Evolutionary conservation across 306 rosid genomes (phyloP).

Genomic region (Urtica urens): DNA sequence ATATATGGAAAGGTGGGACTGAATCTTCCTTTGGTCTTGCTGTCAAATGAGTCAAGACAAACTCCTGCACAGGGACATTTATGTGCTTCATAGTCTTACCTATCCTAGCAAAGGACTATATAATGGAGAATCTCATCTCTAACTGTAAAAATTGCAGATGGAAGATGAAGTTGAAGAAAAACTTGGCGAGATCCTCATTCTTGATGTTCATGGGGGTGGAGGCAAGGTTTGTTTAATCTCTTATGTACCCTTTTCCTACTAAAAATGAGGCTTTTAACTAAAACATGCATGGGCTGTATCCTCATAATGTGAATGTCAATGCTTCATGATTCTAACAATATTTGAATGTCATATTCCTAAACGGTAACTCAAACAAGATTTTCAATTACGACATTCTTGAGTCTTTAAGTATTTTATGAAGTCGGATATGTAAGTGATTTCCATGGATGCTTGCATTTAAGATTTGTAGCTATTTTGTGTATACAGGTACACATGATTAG

Average conservation of each 20-base stretch:
- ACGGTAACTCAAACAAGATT: too few relatives aligned
- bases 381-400: too few relatives aligned
- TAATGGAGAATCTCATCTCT: constrained; percentile 7
- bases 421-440: too few relatives aligned
- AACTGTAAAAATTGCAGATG: constrained; percentile 32
- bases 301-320: too few relatives aligned
- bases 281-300: too few relatives aligned
- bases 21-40: constrained; percentile 5
- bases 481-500: constrained; percentile 59
- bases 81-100: constrained; percentile 8
- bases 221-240: constrained; percentile 59
- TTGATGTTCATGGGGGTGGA: constrained; percentile 77
- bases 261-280: background rate
- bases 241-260: background rate
- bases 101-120: constrained; percentile 5
- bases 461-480: constrained; percentile 7
- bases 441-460: too few relatives aligned
- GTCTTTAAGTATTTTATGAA: too few relatives aligned
- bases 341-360: too few relatives aligned
- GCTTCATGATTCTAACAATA: too few relatives aligned
- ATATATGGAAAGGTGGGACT: constrained; percentile 78
- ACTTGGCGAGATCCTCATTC: constrained; percentile 56
- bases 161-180: constrained; percentile 39
- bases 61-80: constrained; percentile 1
- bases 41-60: background rate